Base-by-base conservation (phyloP, 2,329 filamentous ascomycete genomes). In the Davidsoniella eucalypti region DNA sequence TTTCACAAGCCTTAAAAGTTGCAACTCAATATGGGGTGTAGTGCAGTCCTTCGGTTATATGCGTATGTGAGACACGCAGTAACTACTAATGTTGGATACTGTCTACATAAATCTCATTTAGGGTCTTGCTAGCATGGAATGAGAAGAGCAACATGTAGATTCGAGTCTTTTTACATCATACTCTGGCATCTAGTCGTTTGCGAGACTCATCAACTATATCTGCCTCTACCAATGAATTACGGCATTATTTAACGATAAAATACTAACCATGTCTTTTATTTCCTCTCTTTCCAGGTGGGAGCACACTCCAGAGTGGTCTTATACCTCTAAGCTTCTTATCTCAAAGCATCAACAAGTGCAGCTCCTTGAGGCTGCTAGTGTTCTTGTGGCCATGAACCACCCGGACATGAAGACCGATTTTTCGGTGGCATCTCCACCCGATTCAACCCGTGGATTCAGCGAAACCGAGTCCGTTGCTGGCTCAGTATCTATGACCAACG, bases 321-420 rank as follows among this genome's bases (percentile, higher is more conserved):
- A 83, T 64, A 98, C 92, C 51, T 96, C 92, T 59, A 96, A 96
- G 69, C 74, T 96, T 63, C 80, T 96, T 63, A 96, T 98, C 60
- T 96, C 90, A 59, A 98, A 98, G 75, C 92, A 98, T 66, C 92
- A 98, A 68, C 92, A 98, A 70, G 92, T 98, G 49, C 92, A 98
- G 66, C 76, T 98, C 54, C 76, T 98, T 54, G 92, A 98, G 67
- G 92, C 92, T 39, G 92, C 92, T 38, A 94, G 87, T n/a, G 92
- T 96, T 48, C 72, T 98, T 56, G 82, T 96, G 53, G 82, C 80
- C 61, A 96, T 98, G 88, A 95, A 80, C 61, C 67, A 63, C 57
- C 39, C 63, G 63, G 46, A 51, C 17, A 18, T 41, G 49, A 56
- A 59, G 43, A 65, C 67, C 43, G 66, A 69, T 44, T 59, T 82